These are phyloP conservation scores for Pisolithus albus DNA, from an alignment of 768 basidiomycete genomes.

Conservation along the genomic window DNA sequence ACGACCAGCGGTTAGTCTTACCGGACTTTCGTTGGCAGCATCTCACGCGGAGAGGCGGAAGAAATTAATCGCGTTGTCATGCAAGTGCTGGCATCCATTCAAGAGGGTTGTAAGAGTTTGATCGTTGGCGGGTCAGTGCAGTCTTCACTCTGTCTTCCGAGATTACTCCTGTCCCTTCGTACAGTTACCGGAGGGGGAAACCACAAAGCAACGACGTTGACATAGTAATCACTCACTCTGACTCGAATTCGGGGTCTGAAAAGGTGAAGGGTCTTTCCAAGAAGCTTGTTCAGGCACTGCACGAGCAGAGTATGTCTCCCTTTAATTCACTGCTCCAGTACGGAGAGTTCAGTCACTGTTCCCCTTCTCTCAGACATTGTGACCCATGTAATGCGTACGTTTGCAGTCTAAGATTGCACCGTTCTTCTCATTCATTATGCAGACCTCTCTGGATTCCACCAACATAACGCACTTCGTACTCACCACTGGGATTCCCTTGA, in stretches of 20 bases:
- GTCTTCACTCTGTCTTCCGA: neutral
- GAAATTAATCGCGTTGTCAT: conserved; percentile 65
- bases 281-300: conserved; percentile 50
- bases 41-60: conserved; percentile 71
- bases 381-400: conserved; percentile 79
- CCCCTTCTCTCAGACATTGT: conserved; percentile 46
- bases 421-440: neutral
- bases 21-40: conserved; percentile 33
- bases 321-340: neutral
- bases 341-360: neutral
- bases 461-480: conserved; percentile 45
- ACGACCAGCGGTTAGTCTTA: neutral
- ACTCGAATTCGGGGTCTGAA: conserved; percentile 33
- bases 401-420: neutral
- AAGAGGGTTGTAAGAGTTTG: conserved; percentile 63
- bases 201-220: conserved; percentile 78
- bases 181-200: conserved; percentile 83
- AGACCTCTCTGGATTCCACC: conserved; percentile 60
- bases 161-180: neutral
- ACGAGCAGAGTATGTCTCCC: conserved; percentile 44
- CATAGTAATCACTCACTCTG: conserved; percentile 76
- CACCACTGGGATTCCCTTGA: conserved; percentile 77
- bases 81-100: conserved; percentile 55
- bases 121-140: conserved; percentile 72
- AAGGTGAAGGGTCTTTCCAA: conserved; percentile 59